A percentile compares a stretch with the other conserved stretches of the same genome.
phyloP scores from a whole-genome alignment of 305 asterid genomes.

The Withania somnifera region DNA sequence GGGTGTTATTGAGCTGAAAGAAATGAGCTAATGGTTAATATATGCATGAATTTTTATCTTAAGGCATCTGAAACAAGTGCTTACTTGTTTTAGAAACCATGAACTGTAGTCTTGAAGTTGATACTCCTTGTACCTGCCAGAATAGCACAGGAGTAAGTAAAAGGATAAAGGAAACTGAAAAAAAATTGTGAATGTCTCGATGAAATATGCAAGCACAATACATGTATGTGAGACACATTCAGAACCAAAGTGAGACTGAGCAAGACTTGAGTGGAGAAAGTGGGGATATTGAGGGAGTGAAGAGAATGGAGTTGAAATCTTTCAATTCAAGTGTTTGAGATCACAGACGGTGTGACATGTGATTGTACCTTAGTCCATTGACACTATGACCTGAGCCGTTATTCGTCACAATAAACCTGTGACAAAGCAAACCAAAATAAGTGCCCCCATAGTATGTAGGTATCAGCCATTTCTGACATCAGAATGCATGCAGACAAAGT shows the following conservation, averaged over 20 bases:
- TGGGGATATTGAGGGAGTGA: not conserved
- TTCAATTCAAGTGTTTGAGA: not conserved
- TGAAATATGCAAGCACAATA: not conserved
- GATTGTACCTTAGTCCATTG: constrained; percentile 60
- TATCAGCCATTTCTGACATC: not conserved
- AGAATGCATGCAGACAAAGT: not conserved
- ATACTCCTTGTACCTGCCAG: constrained; percentile 77
- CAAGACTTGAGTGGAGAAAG: not conserved
- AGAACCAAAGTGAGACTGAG: not conserved
- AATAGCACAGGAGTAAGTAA: not conserved
- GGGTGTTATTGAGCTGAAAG: constrained; percentile 66
- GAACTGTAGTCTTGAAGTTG: constrained; percentile 86
- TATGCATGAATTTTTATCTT: not conserved
- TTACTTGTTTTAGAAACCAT: constrained; percentile 85
- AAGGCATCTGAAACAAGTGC: not conserved
- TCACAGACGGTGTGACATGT: not conserved
- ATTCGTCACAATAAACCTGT: constrained; percentile 85
- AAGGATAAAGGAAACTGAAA: not conserved
- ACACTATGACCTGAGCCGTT: constrained; percentile 78
- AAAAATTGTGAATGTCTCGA: not conserved
- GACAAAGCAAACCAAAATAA: constrained; percentile 3
- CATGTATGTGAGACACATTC: not conserved
- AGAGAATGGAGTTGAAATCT: no score
- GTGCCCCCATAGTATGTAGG: not conserved
- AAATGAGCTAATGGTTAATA: not conserved